Evolutionary conservation across 768 basidiomycete genomes (phyloP), one percentile per base, ranked within the genome.

Genomic region (Tricholoma hemisulphureum): DNA sequence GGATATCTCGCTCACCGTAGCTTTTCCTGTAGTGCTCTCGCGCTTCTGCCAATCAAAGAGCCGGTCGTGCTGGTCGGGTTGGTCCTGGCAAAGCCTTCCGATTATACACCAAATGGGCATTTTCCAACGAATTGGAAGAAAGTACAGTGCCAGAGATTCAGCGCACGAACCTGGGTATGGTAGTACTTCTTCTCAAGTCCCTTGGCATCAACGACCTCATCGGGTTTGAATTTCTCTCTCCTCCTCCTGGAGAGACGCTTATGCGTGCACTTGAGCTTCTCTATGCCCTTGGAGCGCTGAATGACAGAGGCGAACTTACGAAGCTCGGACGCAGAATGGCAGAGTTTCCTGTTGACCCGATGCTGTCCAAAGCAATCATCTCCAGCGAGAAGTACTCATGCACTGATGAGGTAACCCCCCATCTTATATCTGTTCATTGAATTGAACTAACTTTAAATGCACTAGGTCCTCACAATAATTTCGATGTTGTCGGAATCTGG

Each of bases 31-130:
- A 94, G 91, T 98, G 97, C 68, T 98, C 97, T 20, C 84, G 95
- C 63, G 97, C 97, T 26, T 98, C 97, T 31, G 97, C 96, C 0
- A 95, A 96, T 66, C 97, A 99, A 68, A 80, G 97, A 58, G 97
- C 97, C 1, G 97, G 97, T 51, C 87, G 97, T 64, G 97, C 97
- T 1, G 97, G 97, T 16, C 91, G 97, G 63, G 97, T 99, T 14
- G 97, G 97, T 2, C 94, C 97, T 11, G 97, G 97, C 14, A 98
- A 99, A 73, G 86, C 95, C 16, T 99, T 99, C 80, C 87, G 97
- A n/a, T 77, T 99, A 18, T 98, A 95, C 73, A 99, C 97, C 18
- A 98, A 98, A 71, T 98, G 95, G 93, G 97, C 97, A 0, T 99
- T 89, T 69, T 76, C 86, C 48, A 98, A 98, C 72, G 97, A 99